phyloP scores from a whole-genome alignment of 345 rosid genomes.

The Microcos paniculata region DNA sequence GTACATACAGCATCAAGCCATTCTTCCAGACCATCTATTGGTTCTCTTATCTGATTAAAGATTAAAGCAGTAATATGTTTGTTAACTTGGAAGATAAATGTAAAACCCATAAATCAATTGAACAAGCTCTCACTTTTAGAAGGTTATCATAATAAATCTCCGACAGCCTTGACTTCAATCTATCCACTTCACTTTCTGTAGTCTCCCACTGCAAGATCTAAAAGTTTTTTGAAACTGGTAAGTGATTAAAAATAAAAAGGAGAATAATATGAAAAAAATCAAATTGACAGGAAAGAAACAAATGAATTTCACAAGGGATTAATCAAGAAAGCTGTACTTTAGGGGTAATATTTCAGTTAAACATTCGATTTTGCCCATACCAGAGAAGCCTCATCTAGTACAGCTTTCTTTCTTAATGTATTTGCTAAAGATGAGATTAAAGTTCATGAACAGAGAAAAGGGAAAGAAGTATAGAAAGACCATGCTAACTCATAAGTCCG shows the following conservation, averaged over 20 bases:
- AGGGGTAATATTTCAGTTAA: background rate
- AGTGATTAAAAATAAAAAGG: background rate
- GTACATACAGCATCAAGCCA: slow-evolving; percentile 89
- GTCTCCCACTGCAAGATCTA: slow-evolving; percentile 77
- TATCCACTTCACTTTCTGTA: slow-evolving; percentile 53
- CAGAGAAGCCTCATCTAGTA: background rate
- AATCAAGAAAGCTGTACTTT: background rate
- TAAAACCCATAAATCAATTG: background rate
- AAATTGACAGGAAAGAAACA: background rate
- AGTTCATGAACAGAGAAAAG: background rate
- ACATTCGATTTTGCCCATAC: background rate
- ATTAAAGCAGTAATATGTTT: slow-evolving; percentile 4
- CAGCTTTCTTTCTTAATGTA: background rate
- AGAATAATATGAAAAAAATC: background rate
- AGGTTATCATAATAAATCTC: slow-evolving; percentile 70
- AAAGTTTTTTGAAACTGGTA: slow-evolving; percentile 24
- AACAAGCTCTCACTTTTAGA: slow-evolving; percentile 49
- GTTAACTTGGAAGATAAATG: slow-evolving; percentile 13
- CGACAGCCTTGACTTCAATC: slow-evolving; percentile 62
- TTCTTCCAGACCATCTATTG: slow-evolving; percentile 72
- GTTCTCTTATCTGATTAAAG: slow-evolving; percentile 56
- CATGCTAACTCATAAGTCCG: background rate
- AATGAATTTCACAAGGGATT: background rate
- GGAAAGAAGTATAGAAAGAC: background rate
- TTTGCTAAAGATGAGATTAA: background rate